Base-by-base conservation (phyloP, 1,284 basidiomycete genomes). In the Pseudozyma pruni region DNA sequence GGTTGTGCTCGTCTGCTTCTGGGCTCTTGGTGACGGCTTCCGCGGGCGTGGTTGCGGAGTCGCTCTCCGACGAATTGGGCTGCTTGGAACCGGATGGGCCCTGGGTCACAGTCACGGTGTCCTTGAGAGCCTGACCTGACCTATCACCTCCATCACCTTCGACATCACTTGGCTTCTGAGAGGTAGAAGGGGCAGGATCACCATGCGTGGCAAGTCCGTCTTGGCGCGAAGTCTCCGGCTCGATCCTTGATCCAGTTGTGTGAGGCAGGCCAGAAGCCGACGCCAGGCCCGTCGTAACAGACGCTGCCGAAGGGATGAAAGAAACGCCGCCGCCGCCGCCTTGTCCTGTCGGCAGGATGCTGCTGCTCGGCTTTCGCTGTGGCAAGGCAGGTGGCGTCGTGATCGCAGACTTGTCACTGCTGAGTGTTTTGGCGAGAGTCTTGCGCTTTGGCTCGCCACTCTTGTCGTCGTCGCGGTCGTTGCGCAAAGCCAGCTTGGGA, bases 221-320 rank as follows among this genome's bases (percentile, higher is more conserved):
- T n/a, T n/a, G n/a, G n/a, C n/a, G n/a, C n/a, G n/a, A n/a, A n/a
- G n/a, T n/a, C n/a, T n/a, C n/a, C n/a, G 33, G 22, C 9, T 17
- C 38, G 39, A 14, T 31, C 32, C 27, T 44, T 20, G 3, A 20
- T 37, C 51, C 14, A 49, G 29, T 1, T 33, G 44, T n/a, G n/a
- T n/a, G n/a, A 4, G 56, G 23, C 20, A 64, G 34, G 8, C 56
- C 45, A 3, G 56, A 50, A 3, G 51, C 32, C 3, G 70, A 57
- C 2, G 55, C 60, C 4, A 72, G 52, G 22, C 53, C 41, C 1
- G 50, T 72, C 13, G 70, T 72, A 3, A 64, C 52, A 27, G 60
- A 44, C 1, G 70, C 59, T 1, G 70, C 70, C 1, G 70, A 55
- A 6, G 70, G 70, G 16, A 72, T 69, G 45, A 72, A 72, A 13